Base-by-base conservation (phyloP, 345 rosid species). In the Hirschfeldia incana region DNA sequence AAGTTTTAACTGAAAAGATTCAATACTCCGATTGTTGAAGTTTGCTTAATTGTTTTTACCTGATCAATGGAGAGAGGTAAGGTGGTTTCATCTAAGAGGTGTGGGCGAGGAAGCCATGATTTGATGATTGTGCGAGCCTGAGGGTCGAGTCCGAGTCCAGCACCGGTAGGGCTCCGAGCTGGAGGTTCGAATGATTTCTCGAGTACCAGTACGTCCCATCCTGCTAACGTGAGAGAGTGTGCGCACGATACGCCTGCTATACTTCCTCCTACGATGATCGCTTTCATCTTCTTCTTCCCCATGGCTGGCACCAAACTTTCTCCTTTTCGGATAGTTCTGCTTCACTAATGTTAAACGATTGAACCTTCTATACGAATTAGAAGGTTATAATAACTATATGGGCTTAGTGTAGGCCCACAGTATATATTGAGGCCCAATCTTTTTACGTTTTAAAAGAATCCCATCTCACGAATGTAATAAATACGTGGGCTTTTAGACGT, bases 231-330 rank as follows among this genome's bases (percentile, higher is more conserved):
- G 30, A 89, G 87, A 28, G 97, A 78, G 74, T 89, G 97, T 8
- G 92, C 94, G 78, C 94, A 86, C 17, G 97, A 87, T 59, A 89
- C 33, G n/a, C 94, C 94, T 0, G 88, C 97, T 76, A 91, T 86
- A 85, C 98, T 91, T 65, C 97, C 97, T 59, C 97, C 98, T 10
- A 89, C 86, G 0, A 87, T 84, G 61, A 91, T 76, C 28, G 88
- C 97, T 83, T 80, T 88, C 3, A 80, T 80, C 65, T 74, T 81
- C 65, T 74, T 81, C 70, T 78, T 36, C 75, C n/a, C 70, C 81
- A 53, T 78, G n/a, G n/a, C 6, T 37, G n/a, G n/a, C 67, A 51
- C 1, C 42, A 76, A 15, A 15, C 46, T 16, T 10, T 27, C 17
- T 57, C 3, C 7, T 28, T 28, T 67, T 46, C 60, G 6, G 26